Conservation (phyloP, 441 rosid species). For the Geranium incanum region DNA sequence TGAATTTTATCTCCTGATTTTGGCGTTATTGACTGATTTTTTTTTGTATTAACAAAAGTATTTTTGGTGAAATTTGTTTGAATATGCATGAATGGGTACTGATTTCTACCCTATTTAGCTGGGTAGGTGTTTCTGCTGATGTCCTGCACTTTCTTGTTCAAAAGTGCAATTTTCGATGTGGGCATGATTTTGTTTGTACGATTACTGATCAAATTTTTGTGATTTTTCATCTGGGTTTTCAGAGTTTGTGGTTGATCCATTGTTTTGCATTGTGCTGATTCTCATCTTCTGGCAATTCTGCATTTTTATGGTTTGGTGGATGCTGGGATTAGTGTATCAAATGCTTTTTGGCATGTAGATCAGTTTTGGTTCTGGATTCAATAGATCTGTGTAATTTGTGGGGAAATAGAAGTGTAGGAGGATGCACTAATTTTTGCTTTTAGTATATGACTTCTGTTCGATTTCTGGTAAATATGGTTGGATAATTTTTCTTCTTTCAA, state of each 20-base stretch:
- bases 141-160: conserved; percentile 1
- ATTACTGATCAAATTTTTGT: conserved; percentile 10
- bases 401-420: background rate
- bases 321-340: background rate
- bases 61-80: background rate
- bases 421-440: background rate
- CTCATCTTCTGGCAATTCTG: background rate
- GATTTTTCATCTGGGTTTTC: conserved; percentile 21
- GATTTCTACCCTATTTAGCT: conserved; percentile 13
- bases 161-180: conserved; percentile 6
- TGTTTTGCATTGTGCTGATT: conserved; percentile 8
- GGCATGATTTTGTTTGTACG: conserved; percentile 15
- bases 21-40: background rate
- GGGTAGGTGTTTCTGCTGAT: conserved; percentile 1
- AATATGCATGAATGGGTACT: background rate
- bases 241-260: conserved; percentile 18
- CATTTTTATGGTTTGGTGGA: background rate
- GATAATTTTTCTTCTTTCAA: background rate
- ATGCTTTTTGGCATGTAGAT: background rate
- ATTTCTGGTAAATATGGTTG: background rate
- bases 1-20: background rate
- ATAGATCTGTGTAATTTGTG: background rate
- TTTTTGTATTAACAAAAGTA: background rate
- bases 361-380: background rate
- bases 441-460: background rate